Conservation (phyloP, 805 yeast genomes). For the Pichia ethanolica region DNA sequence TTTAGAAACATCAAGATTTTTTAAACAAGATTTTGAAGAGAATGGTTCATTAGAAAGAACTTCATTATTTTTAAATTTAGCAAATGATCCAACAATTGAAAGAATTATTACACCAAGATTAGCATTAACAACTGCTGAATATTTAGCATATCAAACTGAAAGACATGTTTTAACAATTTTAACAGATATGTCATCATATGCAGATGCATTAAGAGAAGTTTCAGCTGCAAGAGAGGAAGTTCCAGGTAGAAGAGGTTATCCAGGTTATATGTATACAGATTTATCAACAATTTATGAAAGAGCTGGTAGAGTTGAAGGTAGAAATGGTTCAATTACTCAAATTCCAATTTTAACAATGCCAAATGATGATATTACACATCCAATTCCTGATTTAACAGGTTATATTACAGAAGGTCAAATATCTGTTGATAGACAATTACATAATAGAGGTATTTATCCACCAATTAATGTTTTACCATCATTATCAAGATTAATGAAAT, state of each 20-base stretch:
- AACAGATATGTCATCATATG: conserved; percentile 99
- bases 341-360: conserved; percentile 99
- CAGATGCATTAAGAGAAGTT: conserved; percentile 98
- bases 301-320: conserved; percentile 99
- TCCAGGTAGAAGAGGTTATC: conserved; percentile 99
- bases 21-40: conserved; percentile 98
- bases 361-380: conserved; percentile 98
- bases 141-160: conserved; percentile 97
- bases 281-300: conserved; percentile 98
- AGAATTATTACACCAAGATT: conserved; percentile 98
- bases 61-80: conserved; percentile 90
- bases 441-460: conserved; percentile 96
- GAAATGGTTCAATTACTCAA: conserved; percentile 98
- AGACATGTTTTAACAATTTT: conserved; percentile 96
- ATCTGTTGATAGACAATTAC: conserved; percentile 90
- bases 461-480: conserved; percentile 98
- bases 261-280: conserved; percentile 99
- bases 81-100: conserved; percentile 99
- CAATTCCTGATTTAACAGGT: conserved; percentile 99
- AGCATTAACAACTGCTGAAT: conserved; percentile 98
- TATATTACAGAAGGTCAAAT: conserved; percentile 99
- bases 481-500: conserved; percentile 95
- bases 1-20: conserved; percentile 95
- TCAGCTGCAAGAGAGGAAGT: conserved; percentile 99
- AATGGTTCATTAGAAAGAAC: conserved; percentile 98